A percentile compares a stretch with the other conserved stretches of the same genome.
Conservation (phyloP, 306 rosid species). For the Albizia julibrissin region DNA sequence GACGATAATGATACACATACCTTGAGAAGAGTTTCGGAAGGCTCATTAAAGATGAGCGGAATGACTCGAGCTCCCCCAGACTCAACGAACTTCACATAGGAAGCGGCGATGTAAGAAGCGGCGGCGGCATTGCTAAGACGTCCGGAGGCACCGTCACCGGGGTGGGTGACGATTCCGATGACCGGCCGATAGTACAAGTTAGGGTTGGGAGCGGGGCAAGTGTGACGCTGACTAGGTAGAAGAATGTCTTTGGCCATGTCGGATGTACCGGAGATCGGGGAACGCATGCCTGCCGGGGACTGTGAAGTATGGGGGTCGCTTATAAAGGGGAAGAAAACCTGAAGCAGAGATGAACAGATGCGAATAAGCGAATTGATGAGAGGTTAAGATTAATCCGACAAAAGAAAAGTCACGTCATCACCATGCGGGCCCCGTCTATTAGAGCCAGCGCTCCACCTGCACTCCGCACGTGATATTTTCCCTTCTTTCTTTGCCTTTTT, state of each 20-base stretch:
- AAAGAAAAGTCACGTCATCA: no score
- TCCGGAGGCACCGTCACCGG: conserved; percentile 73
- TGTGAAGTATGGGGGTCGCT: no score
- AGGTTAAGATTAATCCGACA: no score
- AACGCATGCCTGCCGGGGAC: no score
- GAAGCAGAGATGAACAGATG: no score
- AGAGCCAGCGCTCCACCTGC: no score
- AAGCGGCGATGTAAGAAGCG: conserved; percentile 65
- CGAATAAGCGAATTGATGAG: no score
- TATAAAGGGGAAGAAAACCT: no score
- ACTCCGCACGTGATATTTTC: no score
- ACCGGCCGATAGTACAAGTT: conserved; percentile 54
- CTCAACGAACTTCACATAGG: conserved; percentile 69
- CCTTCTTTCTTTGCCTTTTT: no score
- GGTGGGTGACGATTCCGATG: conserved; percentile 70
- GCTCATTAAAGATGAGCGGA: conserved; percentile 64
- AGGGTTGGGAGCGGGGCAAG: conserved; percentile 44
- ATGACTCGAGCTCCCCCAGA: conserved; percentile 71
- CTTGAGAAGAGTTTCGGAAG: conserved; percentile 46
- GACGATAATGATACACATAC: conserved; percentile 10
- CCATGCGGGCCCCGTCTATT: no score
- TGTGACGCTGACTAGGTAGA: conserved; percentile 40
- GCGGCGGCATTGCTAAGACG: conserved; percentile 52
- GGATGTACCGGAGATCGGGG: no score
- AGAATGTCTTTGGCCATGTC: conserved; percentile 18